phyloP scores from a whole-genome alignment of 2,329 filamentous ascomycete genomes.

The Helminthosporium solani region DNA sequence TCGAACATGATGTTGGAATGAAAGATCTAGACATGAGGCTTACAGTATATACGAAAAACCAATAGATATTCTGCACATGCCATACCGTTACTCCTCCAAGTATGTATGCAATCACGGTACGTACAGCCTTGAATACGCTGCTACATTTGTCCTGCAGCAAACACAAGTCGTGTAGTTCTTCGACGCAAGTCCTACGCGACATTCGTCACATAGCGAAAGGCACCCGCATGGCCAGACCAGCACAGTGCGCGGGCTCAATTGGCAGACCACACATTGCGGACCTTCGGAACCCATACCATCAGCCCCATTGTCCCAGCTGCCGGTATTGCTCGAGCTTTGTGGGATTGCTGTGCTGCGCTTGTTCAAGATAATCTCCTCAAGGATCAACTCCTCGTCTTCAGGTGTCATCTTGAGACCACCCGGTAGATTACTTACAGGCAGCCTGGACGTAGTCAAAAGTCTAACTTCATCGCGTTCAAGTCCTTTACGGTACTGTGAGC shows the following conservation, averaged over 20 bases:
- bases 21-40: not conserved
- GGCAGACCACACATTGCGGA: slow-evolving; percentile 91
- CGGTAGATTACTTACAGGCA: slow-evolving; percentile 38
- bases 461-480: slow-evolving; percentile 69
- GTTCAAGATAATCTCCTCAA: slow-evolving; percentile 61
- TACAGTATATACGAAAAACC: not conserved
- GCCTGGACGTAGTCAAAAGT: slow-evolving; percentile 56
- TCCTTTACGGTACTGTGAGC: slow-evolving; percentile 70
- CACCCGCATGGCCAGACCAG: slow-evolving; percentile 97
- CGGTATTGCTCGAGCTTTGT: slow-evolving; percentile 34
- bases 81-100: not conserved
- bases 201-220: slow-evolving; percentile 91
- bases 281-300: slow-evolving; percentile 71
- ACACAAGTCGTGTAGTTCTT: slow-evolving; percentile 98
- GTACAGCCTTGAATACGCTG: slow-evolving; percentile 87
- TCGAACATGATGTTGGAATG: not conserved
- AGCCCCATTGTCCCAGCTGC: slow-evolving; percentile 67
- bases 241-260: slow-evolving; percentile 79
- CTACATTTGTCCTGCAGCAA: slow-evolving; percentile 84
- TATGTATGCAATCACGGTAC: slow-evolving; percentile 60
- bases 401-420: slow-evolving; percentile 26
- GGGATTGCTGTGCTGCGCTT: slow-evolving; percentile 49
- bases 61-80: too few species aligned
- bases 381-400: slow-evolving; percentile 58
- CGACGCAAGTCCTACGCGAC: slow-evolving; percentile 87